A percentile compares a stretch with the other conserved stretches of the same genome.
phyloP scores from a whole-genome alignment of 2,329 filamentous ascomycete species.

The Colletotrichum camelliae region DNA sequence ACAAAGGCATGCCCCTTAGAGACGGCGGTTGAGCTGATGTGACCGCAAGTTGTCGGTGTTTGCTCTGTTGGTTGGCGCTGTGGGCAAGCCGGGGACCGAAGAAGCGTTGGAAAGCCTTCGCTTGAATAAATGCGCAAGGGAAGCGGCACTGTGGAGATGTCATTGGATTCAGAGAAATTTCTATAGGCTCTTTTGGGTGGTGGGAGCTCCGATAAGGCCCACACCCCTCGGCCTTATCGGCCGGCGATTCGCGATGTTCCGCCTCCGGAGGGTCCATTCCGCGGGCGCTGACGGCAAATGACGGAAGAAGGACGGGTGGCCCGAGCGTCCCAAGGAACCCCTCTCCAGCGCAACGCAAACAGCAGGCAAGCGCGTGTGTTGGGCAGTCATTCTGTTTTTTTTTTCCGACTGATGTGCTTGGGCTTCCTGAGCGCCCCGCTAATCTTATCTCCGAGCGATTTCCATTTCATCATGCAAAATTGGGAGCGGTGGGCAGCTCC shows the following conservation, averaged over 20 bases:
- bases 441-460: slow-evolving; percentile 29
- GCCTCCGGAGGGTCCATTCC: neutral
- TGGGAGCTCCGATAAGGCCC: slow-evolving; percentile 24
- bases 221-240: slow-evolving; percentile 20
- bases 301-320: neutral
- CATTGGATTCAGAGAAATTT: slow-evolving; percentile 25
- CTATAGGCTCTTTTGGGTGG: slow-evolving; percentile 2
- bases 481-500: slow-evolving; percentile 21
- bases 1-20: neutral
- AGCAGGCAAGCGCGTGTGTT: neutral
- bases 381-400: neutral
- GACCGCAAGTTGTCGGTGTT: neutral
- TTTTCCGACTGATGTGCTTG: neutral
- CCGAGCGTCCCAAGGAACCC: neutral
- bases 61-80: neutral
- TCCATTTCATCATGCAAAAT: slow-evolving; percentile 32
- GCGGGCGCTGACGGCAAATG: neutral
- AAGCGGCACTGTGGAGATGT: neutral
- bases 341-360: neutral
- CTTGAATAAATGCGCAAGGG: slow-evolving; percentile 13
- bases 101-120: slow-evolving; percentile 10
- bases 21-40: neutral
- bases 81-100: neutral
- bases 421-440: neutral
- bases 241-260: slow-evolving; percentile 13